Percentiles rank a stretch among this genome's conserved stretches.
These are phyloP conservation scores for Chaetomium globosum DNA, from an alignment of 2,329 filamentous ascomycete species.

Conservation along the genomic window DNA sequence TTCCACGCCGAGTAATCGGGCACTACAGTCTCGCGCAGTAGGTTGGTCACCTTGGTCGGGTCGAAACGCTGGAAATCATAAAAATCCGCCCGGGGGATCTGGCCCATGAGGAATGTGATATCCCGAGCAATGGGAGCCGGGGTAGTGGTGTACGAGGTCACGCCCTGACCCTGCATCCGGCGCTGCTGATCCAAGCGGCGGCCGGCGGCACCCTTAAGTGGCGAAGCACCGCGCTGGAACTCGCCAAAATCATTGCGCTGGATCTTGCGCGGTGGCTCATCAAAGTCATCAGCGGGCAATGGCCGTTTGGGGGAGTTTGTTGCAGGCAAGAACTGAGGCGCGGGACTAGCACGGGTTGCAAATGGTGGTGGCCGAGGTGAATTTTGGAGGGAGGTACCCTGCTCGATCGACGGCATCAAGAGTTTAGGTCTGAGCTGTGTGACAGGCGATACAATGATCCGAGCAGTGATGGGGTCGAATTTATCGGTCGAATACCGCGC, in stretches of 20 bases:
- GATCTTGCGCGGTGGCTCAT: conserved; percentile 79
- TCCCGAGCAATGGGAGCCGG: conserved; percentile 73
- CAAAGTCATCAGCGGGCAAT: conserved; percentile 70
- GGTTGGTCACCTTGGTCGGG: conserved; percentile 68
- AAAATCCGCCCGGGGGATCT: conserved; percentile 71
- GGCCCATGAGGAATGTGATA: conserved; percentile 66
- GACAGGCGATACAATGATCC: conserved; percentile 78
- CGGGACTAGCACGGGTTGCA: conserved; percentile 47
- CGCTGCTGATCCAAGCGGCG: conserved; percentile 80
- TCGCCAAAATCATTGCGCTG: conserved; percentile 78
- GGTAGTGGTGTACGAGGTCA: conserved; percentile 41
- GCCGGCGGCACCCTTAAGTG: conserved; percentile 86
- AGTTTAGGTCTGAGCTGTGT: conserved; percentile 72
- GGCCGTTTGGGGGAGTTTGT: conserved; percentile 64
- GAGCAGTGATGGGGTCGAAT: conserved; percentile 82
- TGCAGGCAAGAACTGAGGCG: conserved; percentile 51
- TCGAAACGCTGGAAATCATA: conserved; percentile 74
- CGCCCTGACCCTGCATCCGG: conserved; percentile 57
- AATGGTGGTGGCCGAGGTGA: conserved; percentile 47
- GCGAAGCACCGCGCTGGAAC: conserved; percentile 84
- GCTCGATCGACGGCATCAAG: conserved; percentile 58
- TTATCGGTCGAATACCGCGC: conserved; percentile 71
- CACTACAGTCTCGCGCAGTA: conserved; percentile 70
- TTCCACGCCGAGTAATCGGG: conserved; percentile 64
- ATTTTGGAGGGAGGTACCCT: conserved; percentile 49